Evolutionary conservation across 225 moss, liverwort and hornwort genomes (phyloP).

Genomic region (Polytrichum commune): DNA sequence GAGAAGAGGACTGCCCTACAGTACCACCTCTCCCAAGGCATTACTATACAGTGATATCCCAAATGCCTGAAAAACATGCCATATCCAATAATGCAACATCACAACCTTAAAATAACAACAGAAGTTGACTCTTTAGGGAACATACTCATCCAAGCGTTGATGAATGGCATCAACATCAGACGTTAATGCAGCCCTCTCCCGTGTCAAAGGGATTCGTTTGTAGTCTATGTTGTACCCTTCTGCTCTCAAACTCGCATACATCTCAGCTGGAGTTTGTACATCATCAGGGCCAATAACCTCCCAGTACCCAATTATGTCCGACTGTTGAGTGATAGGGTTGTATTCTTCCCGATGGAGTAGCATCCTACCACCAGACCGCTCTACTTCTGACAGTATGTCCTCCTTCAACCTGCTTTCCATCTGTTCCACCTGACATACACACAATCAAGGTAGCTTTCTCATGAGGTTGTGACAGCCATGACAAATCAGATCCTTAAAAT

Average conservation of each 20-base stretch:
- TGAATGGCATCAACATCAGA: conserved; percentile 92
- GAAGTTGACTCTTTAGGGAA: conserved; percentile 6
- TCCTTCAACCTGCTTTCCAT: conserved; percentile 97
- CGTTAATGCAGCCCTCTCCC: conserved; percentile 87
- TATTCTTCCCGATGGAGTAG: conserved; percentile 87
- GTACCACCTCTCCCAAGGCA: too few relatives aligned
- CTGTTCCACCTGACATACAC: conserved; percentile 76
- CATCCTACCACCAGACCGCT: conserved; percentile 82
- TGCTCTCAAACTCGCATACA: conserved; percentile 72
- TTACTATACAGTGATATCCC: too few relatives aligned
- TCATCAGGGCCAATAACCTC: conserved; percentile 79
- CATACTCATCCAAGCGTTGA: conserved; percentile 89
- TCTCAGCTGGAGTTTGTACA: conserved; percentile 92
- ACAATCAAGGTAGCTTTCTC: neutral
- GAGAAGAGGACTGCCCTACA: too few relatives aligned
- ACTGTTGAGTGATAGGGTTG: conserved; percentile 55
- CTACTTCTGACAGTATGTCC: conserved; percentile 87
- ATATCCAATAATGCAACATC: too few relatives aligned
- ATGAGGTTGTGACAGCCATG: neutral
- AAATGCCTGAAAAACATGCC: too few relatives aligned
- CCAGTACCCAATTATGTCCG: conserved; percentile 98
- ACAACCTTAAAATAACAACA: neutral
- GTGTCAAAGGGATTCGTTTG: conserved; percentile 86
- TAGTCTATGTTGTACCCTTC: conserved; percentile 89
- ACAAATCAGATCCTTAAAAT: neutral